These are phyloP conservation scores for Mesostigma viride DNA, from an alignment of 139 green algal genomes.

Conservation along the genomic window DNA sequence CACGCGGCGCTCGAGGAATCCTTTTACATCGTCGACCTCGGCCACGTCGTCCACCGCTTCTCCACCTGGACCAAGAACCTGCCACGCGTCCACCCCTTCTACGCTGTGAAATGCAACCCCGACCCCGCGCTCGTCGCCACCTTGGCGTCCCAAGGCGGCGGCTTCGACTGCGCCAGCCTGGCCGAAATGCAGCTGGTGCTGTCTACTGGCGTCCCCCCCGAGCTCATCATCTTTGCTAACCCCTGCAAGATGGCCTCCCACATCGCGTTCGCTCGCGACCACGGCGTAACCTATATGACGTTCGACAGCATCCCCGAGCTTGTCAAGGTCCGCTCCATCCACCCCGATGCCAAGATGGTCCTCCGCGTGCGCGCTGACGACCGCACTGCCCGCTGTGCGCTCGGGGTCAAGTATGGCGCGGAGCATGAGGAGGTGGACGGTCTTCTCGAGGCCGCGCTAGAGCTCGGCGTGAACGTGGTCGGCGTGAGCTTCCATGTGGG, in stretches of 20 bases:
- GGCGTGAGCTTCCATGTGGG: slow-evolving; percentile 97
- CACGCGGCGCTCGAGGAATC: slow-evolving; percentile 51
- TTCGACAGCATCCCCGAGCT: slow-evolving; percentile 90
- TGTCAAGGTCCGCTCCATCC: slow-evolving; percentile 62
- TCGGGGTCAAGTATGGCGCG: slow-evolving; percentile 83
- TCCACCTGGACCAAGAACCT: slow-evolving; percentile 64
- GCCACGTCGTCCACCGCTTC: slow-evolving; percentile 50
- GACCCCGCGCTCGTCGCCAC: slow-evolving; percentile 65
- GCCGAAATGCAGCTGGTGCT: slow-evolving; percentile 67
- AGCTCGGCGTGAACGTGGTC: slow-evolving; percentile 58
- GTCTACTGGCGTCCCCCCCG: slow-evolving; percentile 64
- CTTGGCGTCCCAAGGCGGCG: slow-evolving; percentile 69
- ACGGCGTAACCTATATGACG: slow-evolving; percentile 64
- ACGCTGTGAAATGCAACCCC: slow-evolving; percentile 90
- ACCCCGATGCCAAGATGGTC: slow-evolving; percentile 58
- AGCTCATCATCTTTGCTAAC: slow-evolving; percentile 86
- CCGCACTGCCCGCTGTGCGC: slow-evolving; percentile 50
- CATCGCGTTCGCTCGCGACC: slow-evolving; percentile 46
- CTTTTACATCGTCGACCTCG: slow-evolving; percentile 85
- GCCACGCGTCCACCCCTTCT: slow-evolving; percentile 82
- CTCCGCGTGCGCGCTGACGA: slow-evolving; percentile 81
- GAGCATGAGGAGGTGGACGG: slow-evolving; percentile 45
- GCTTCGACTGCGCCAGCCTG: slow-evolving; percentile 86
- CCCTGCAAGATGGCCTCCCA: slow-evolving; percentile 81
- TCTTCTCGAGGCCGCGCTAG: slow-evolving; percentile 45